Base-by-base conservation (phyloP, 352 stramenopile species). In the Pythium grandisporangium region DNA sequence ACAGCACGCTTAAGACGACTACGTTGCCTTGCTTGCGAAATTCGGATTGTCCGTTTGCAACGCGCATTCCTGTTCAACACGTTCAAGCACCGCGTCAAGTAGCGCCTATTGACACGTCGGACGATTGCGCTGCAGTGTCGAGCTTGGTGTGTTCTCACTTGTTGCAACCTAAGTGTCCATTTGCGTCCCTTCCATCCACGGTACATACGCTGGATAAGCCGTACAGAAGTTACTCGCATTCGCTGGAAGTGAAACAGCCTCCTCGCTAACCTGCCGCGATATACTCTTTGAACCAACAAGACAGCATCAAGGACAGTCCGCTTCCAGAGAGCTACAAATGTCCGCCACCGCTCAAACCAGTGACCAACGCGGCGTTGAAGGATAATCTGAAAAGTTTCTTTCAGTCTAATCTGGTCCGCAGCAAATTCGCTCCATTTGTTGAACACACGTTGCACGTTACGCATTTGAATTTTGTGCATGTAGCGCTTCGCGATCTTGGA, bases 241-340 rank as follows among this genome's bases (percentile, higher is more conserved):
- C 67, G 59, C 20, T 74, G 65, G 11, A 51, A 44, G 1, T 45
- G 50, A 19, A 82, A 58, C 12, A 84, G 51, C 21, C 70, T 61
- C n/a, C 75, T 60, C 1, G 61, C 75, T 0, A 76, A 21, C 27
- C 69, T 62, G 25, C 73, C 72, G 22, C 73, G 55, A 48, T 76
- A 84, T 25, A 79, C 47, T 8, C 73, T 58, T 46, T 92, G 78
- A n/a, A 89, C 70, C 3, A 74, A 46, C 17, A 63, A 17, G 0
- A 65, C 64, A 3, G 63, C 46, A 4, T 57, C 37, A 0, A 73
- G 27, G 8, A 57, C 64, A 6, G 35, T 38, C 2, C 39, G 22
- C 27, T 75, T 77, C 25, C 44, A 66, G 2, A 34, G 16, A 6
- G 22, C 14, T 1, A 68, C 37, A 50, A 71, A 85, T 1, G 7